Percentiles rank a stretch among this genome's conserved stretches.
These are phyloP conservation scores for Ichthyophthirius multifiliis DNA, from an alignment of 169 alveolate genomes.

Conservation along the genomic window DNA sequence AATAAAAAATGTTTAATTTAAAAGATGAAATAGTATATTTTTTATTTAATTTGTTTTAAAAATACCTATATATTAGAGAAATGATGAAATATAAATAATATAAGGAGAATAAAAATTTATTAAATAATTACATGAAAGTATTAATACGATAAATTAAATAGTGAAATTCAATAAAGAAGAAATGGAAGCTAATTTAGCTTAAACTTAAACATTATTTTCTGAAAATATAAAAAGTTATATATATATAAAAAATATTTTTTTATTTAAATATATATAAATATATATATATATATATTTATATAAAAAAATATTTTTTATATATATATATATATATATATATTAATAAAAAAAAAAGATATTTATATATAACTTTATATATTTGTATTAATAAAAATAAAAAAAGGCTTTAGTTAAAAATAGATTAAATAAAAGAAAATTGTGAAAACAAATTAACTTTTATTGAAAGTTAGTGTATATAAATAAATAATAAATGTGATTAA, in stretches of 20 bases:
- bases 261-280: neutral
- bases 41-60: neutral
- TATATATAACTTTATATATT: too few relatives aligned
- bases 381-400: too few relatives aligned
- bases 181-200: conserved; percentile 43
- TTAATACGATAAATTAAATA: conserved; percentile 15
- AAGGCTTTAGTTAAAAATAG: conserved; percentile 7
- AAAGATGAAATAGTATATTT: conserved; percentile 27
- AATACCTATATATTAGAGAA: conserved; percentile 1
- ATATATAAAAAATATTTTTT: neutral
- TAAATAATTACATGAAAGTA: conserved; percentile 36
- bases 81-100: conserved; percentile 30
- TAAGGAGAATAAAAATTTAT: conserved; percentile 31
- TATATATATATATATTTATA: too few relatives aligned
- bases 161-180: conserved; percentile 33
- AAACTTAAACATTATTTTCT: conserved; percentile 34
- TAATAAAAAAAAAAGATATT: too few relatives aligned
- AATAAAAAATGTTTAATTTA: conserved; percentile 16
- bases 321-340: too few relatives aligned
- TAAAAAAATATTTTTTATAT: too few relatives aligned
- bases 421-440: conserved; percentile 19
- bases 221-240: conserved; percentile 21
- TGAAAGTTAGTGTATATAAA: conserved; percentile 15
- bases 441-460: conserved; percentile 3
- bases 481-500: conserved; percentile 26